Base-by-base conservation (phyloP, 306 rosid genomes). In the Ceratonia siliqua region DNA sequence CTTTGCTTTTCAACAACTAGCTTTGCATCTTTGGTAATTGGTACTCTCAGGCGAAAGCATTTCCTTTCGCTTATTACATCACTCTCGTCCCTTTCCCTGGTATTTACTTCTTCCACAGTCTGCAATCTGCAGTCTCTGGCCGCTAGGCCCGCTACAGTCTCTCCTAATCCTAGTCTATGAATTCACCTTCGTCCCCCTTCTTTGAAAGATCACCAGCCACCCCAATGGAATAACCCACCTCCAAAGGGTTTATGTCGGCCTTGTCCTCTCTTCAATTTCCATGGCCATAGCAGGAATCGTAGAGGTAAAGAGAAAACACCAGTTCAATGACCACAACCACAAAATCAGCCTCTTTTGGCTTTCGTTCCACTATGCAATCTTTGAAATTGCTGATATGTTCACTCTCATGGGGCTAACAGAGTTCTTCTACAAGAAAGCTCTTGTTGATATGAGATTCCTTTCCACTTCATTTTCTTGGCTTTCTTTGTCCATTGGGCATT, bases 151-250 rank as follows among this genome's bases (percentile, higher is more conserved):
- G n/a, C n/a, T n/a, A n/a, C n/a, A n/a, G 92, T 66, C 84, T 57
- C 48, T 85, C 12, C 81, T 88, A 32, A 84, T 88, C 11, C 90
- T 88, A 0, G 27, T 25, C 62, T 56, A 56, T 4, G 36, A 56
- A 33, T 56, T 56, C 33, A 2, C 28, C 6, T 6, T 13, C 7
- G 38, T 56, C 15, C 62, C 62, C 12, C 13, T 25, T 1, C 17
- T 33, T 22, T 2, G 20, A 5, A 56, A 56, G 62, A 25, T 56
- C 5, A 33, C 88, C 0, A 33, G 62, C 62, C 62, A 56, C 10
- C 35, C 36, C 25, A 22, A 30, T 0, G 62, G 62, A 20, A 12
- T 25, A 9, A 56, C 62, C 0, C n/a, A 13, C 0, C 62, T 24
- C 6, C 62, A 56, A 24, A 15, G 62, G 2, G 36, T 56, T 56